Conservation (phyloP, 306 rosid genomes). For the Cicer chorassanicum region DNA sequence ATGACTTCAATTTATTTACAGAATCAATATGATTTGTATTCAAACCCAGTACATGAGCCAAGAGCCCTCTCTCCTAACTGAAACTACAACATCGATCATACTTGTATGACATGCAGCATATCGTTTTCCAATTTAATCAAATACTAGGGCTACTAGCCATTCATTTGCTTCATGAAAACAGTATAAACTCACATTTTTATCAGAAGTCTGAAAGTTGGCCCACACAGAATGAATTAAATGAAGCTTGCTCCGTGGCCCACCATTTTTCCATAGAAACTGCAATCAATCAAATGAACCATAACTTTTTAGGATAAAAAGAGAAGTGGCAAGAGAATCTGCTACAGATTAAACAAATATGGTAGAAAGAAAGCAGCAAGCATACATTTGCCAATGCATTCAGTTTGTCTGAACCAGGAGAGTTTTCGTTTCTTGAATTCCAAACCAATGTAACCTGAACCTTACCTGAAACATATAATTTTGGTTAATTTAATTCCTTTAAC, state of each 20-base stretch:
- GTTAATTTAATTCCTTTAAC: slow-evolving; percentile 23
- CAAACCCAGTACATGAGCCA: slow-evolving; percentile 36
- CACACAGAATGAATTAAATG: slow-evolving; percentile 94
- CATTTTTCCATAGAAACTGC: slow-evolving; percentile 89
- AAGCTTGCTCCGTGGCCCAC: slow-evolving; percentile 69
- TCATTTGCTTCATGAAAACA: slow-evolving; percentile 30
- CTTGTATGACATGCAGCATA: slow-evolving; percentile 23
- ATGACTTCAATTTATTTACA: slow-evolving; percentile 28
- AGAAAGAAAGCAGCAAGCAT: slow-evolving; percentile 43
- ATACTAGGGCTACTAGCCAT: slow-evolving; percentile 18
- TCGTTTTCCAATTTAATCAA: slow-evolving; percentile 36
- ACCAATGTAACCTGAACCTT: slow-evolving; percentile 90
- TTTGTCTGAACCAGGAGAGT: slow-evolving; percentile 65
- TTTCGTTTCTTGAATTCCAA: slow-evolving; percentile 93
- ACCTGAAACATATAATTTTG: slow-evolving; percentile 59
- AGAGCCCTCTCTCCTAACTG: slow-evolving; percentile 25
- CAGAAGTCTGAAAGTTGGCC: slow-evolving; percentile 96
- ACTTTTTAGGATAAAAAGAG: slow-evolving; percentile 23
- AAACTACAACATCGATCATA: slow-evolving; percentile 22
- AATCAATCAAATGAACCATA: slow-evolving; percentile 36
- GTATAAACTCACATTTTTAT: slow-evolving; percentile 76
- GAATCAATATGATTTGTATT: slow-evolving; percentile 29
- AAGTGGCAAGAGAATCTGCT: not conserved
- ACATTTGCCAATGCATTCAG: slow-evolving; percentile 80
- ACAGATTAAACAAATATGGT: not conserved